phyloP scores from a whole-genome alignment of 805 yeast species.

The Metschnikowia koreensis region DNA sequence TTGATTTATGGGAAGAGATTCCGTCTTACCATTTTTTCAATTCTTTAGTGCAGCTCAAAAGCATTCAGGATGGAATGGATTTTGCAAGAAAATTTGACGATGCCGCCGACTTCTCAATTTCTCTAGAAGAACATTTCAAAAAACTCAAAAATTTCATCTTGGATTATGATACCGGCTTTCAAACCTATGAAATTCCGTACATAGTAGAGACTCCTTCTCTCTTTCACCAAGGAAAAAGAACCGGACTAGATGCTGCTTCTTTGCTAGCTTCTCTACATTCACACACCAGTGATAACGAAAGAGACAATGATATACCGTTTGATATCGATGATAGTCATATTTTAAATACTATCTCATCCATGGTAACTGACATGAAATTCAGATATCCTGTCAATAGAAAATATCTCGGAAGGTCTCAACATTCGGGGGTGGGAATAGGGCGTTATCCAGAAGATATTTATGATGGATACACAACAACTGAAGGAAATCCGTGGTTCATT shows the following conservation, averaged over 20 bases:
- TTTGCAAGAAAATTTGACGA: slow-evolving; percentile 31
- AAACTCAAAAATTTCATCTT: slow-evolving; percentile 37
- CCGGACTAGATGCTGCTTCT: slow-evolving; percentile 79
- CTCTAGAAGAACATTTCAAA: slow-evolving; percentile 23
- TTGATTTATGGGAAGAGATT: slow-evolving; percentile 93
- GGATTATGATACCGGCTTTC: slow-evolving; percentile 40
- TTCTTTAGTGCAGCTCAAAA: slow-evolving; percentile 66
- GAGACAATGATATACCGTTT: slow-evolving; percentile 51
- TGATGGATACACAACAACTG: slow-evolving; percentile 67
- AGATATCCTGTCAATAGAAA: slow-evolving; percentile 75
- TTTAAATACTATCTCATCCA: slow-evolving; percentile 58
- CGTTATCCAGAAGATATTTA: slow-evolving; percentile 92
- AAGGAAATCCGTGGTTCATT: slow-evolving; percentile 94
- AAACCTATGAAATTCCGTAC: slow-evolving; percentile 40
- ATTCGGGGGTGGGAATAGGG: slow-evolving; percentile 69
- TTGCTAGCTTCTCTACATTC: slow-evolving; percentile 53
- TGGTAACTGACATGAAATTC: slow-evolving; percentile 66
- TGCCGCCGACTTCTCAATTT: slow-evolving; percentile 25
- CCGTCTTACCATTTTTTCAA: slow-evolving; percentile 78
- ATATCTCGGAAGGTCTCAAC: slow-evolving; percentile 31
- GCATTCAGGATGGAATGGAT: slow-evolving; percentile 56
- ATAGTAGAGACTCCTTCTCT: slow-evolving; percentile 67
- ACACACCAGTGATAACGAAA: slow-evolving; percentile 37
- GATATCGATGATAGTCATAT: slow-evolving; percentile 57
- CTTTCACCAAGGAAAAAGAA: slow-evolving; percentile 42